Evolutionary conservation across 306 rosid genomes (phyloP).

Genomic region (Medicago lupulina): DNA sequence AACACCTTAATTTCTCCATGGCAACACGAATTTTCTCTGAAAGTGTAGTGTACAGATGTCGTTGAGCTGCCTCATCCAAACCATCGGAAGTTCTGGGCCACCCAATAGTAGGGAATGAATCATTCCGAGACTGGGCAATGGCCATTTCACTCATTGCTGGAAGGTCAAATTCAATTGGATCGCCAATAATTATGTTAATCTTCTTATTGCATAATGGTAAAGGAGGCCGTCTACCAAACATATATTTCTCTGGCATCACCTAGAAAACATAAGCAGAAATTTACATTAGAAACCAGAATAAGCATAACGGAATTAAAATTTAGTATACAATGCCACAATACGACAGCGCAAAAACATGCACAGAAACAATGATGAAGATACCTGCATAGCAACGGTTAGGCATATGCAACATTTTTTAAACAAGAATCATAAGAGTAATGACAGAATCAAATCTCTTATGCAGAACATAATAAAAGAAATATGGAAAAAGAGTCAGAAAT

Average conservation of each 20-base stretch:
- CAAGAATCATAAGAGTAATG: neutral
- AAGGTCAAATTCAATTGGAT: conserved; percentile 81
- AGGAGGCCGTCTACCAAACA: conserved; percentile 77
- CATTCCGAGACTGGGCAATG: conserved; percentile 51
- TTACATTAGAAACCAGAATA: conserved; percentile 41
- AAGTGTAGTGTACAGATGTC: conserved; percentile 66
- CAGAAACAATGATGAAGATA: neutral
- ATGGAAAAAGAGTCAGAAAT: conserved; percentile 4
- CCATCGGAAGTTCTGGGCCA: conserved; percentile 66
- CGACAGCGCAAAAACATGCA: conserved; percentile 17
- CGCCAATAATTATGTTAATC: conserved; percentile 69
- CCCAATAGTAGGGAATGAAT: conserved; percentile 54
- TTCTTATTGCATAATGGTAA: conserved; percentile 79
- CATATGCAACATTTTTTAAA: conserved; percentile 9
- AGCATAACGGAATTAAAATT: conserved; percentile 34
- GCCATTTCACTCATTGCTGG: conserved; percentile 71
- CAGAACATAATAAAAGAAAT: neutral
- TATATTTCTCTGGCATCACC: conserved; percentile 89
- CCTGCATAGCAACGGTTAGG: conserved; percentile 12
- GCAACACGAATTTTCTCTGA: conserved; percentile 67
- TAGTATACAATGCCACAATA: conserved; percentile 19
- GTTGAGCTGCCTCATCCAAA: conserved; percentile 82
- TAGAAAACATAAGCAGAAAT: conserved; percentile 47
- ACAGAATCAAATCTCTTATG: conserved; percentile 14
- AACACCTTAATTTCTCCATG: conserved; percentile 71